Conservation (phyloP, 2,329 filamentous ascomycete genomes). For the Xylariaceae sp. region DNA sequence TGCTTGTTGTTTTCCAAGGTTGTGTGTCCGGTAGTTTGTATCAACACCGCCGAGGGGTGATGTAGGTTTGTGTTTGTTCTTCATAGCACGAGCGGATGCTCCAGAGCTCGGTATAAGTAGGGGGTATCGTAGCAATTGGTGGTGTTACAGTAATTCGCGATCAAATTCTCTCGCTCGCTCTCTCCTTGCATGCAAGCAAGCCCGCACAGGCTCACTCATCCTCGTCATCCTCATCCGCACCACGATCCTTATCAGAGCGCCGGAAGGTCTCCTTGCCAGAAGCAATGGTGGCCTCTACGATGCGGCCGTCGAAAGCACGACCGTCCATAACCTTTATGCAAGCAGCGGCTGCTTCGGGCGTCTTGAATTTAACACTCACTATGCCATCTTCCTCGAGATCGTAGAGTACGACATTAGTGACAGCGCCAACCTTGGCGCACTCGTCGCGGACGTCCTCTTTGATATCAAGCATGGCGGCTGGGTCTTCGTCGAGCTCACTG, state of each 20-base stretch:
- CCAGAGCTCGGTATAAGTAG: neutral
- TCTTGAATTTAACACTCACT: slow-evolving; percentile 75
- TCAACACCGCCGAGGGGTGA: too few species aligned
- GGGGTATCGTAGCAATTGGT: neutral
- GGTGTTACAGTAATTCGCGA: slow-evolving; percentile 7
- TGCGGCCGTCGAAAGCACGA: slow-evolving; percentile 68
- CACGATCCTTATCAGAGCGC: slow-evolving; percentile 56
- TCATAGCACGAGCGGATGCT: neutral
- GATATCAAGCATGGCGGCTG: slow-evolving; percentile 78
- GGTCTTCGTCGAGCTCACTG: slow-evolving; percentile 77
- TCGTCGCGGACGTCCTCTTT: slow-evolving; percentile 92
- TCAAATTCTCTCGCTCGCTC: neutral
- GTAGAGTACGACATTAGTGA: slow-evolving; percentile 87
- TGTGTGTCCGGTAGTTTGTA: too few species aligned
- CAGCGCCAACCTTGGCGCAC: slow-evolving; percentile 76
- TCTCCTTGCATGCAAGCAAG: neutral
- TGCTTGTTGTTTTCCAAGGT: too few species aligned
- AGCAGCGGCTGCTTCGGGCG: slow-evolving; percentile 62
- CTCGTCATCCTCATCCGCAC: slow-evolving; percentile 22
- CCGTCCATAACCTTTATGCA: slow-evolving; percentile 76
- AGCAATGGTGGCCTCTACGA: slow-evolving; percentile 65
- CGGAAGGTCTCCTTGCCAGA: slow-evolving; percentile 68
- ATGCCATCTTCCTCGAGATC: slow-evolving; percentile 82
- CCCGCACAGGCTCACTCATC: neutral
- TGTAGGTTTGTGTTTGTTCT: too few species aligned